These are phyloP conservation scores for Castanea mollissima DNA, from an alignment of 306 rosid genomes.

Conservation along the genomic window DNA sequence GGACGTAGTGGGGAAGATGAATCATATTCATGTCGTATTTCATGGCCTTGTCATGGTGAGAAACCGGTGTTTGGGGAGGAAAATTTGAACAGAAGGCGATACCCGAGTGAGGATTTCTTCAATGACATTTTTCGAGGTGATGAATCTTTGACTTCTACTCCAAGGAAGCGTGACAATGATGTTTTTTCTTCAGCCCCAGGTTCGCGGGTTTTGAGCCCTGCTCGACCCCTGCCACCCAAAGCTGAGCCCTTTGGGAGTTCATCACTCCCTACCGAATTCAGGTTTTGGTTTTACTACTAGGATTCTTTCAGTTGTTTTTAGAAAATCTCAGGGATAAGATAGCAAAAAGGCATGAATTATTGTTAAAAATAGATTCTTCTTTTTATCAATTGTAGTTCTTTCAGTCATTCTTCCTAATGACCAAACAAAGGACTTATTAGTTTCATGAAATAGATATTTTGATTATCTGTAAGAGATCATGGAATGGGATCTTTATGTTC, in stretches of 20 bases:
- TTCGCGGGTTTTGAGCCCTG: constrained; percentile 46
- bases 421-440: no score
- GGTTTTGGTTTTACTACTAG: constrained; percentile 33
- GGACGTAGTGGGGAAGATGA: constrained; percentile 26
- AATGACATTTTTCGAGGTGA: constrained; percentile 83
- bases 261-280: constrained; percentile 43
- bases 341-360: background rate
- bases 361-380: background rate
- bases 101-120: constrained; percentile 51
- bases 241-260: constrained; percentile 33
- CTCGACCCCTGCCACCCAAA: constrained; percentile 41
- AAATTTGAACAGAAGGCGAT: constrained; percentile 37
- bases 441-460: no score
- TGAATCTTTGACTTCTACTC: constrained; percentile 48
- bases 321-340: background rate
- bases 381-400: no score
- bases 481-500: no score
- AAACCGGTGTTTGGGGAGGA: constrained; percentile 86
- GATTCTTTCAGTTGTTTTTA: background rate
- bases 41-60: constrained; percentile 44
- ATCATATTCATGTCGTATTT: background rate
- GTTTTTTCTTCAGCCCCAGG: constrained; percentile 26
- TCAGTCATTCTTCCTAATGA: no score
- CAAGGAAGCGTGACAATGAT: constrained; percentile 40
- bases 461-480: no score